Evolutionary conservation across 2,329 filamentous ascomycete species (phyloP).

Genomic region (Rutstroemia sp.): DNA sequence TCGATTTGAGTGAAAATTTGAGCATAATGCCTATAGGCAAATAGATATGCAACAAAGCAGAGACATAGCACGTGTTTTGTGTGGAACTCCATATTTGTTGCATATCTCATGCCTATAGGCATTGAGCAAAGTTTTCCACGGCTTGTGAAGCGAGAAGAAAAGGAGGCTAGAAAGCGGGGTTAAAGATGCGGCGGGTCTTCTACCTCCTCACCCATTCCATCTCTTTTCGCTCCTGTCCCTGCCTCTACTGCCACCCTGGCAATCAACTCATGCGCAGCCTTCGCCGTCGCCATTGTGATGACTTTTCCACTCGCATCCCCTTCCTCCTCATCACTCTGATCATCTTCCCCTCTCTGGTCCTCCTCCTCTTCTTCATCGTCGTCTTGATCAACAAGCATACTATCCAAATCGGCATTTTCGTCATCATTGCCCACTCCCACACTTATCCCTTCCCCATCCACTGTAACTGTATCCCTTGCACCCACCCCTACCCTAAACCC

Average conservation of each 20-base stretch:
- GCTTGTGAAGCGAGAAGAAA: too few species aligned
- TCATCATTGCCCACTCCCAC: slow-evolving; percentile 4
- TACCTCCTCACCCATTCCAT: not conserved
- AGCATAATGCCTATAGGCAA: too few species aligned
- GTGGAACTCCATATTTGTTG: too few species aligned
- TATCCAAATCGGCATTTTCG: slow-evolving; percentile 20
- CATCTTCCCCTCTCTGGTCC: not conserved
- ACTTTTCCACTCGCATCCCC: not conserved
- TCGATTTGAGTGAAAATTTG: too few species aligned
- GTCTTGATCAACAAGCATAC: slow-evolving; percentile 28
- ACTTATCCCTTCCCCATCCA: not conserved
- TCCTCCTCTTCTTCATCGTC: slow-evolving; percentile 17
- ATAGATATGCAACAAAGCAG: too few species aligned
- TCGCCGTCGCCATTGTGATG: not conserved
- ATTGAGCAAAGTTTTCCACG: too few species aligned
- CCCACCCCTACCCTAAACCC: too few species aligned
- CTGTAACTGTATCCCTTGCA: not conserved
- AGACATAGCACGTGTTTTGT: too few species aligned
- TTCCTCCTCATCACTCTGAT: not conserved
- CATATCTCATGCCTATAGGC: too few species aligned
- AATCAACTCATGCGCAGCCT: not conserved
- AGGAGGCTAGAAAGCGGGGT: too few species aligned
- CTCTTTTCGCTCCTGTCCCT: not conserved
- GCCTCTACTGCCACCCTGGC: not conserved
- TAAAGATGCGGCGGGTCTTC: not conserved